These are phyloP conservation scores for Talaromyces verruculosus DNA, from an alignment of 2,329 filamentous ascomycete species.

Conservation along the genomic window DNA sequence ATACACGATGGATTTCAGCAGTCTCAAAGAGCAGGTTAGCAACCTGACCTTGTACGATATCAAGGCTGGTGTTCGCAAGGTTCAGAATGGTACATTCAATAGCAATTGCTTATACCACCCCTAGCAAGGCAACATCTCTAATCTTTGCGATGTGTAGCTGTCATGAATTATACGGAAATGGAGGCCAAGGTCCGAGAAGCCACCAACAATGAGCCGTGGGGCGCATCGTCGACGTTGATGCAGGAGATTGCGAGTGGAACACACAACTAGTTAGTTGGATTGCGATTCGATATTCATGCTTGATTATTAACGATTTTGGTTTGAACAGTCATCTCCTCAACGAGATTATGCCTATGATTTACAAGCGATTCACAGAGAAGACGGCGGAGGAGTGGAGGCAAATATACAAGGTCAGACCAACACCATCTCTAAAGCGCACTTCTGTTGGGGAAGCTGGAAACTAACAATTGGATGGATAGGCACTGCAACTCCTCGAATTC, in stretches of 20 bases:
- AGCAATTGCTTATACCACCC: neutral
- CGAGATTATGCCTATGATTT: constrained; percentile 99
- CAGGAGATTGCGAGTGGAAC: constrained; percentile 98
- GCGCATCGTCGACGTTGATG: constrained; percentile 79
- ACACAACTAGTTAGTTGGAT: constrained; percentile 82
- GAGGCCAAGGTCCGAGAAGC: constrained; percentile 88
- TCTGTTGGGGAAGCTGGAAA: neutral
- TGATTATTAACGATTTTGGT: neutral
- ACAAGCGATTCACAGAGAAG: constrained; percentile 98
- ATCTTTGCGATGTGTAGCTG: constrained; percentile 56
- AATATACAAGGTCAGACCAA: constrained; percentile 78
- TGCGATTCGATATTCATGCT: constrained; percentile 8
- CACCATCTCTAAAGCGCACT: neutral
- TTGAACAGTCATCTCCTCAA: constrained; percentile 80
- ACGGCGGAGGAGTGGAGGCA: constrained; percentile 97
- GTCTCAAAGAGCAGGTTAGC: constrained; percentile 79
- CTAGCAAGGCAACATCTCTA: neutral
- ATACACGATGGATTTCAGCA: constrained; percentile 75
- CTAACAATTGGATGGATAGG: constrained; percentile 40
- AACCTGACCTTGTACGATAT: constrained; percentile 93
- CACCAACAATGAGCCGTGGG: constrained; percentile 99
- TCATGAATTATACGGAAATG: constrained; percentile 98
- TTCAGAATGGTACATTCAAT: constrained; percentile 77
- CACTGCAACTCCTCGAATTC: constrained; percentile 90
- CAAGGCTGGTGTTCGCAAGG: constrained; percentile 91